Evolutionary conservation across 2,329 filamentous ascomycete genomes (phyloP).

Genomic region (Diaporthe eres): DNA sequence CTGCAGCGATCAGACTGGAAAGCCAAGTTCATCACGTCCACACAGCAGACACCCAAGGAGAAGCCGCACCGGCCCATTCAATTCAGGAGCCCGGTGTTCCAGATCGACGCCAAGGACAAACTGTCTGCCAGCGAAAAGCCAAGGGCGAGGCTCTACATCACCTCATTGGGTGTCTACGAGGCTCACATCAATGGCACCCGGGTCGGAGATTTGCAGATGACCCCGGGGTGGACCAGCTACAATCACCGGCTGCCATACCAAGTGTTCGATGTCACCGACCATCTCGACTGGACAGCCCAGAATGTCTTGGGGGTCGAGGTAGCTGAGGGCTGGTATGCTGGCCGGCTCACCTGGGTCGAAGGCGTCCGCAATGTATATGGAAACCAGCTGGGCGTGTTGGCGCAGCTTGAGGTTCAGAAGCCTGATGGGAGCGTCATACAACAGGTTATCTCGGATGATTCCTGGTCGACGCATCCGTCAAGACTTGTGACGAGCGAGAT

Average conservation of each 20-base stretch:
- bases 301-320: conserved; percentile 63
- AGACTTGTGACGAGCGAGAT: conserved; percentile 44
- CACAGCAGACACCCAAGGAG: conserved; percentile 4
- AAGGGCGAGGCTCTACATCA: conserved; percentile 45
- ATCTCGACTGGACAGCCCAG: conserved; percentile 48
- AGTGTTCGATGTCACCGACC: conserved; percentile 56
- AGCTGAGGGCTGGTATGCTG: conserved; percentile 67
- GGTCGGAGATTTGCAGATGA: conserved; percentile 51
- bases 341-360: conserved; percentile 52
- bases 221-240: conserved; percentile 62
- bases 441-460: conserved; percentile 48
- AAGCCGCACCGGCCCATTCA: conserved; percentile 24
- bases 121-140: background rate
- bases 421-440: conserved; percentile 42
- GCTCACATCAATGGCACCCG: conserved; percentile 55
- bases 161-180: conserved; percentile 55
- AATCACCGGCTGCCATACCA: conserved; percentile 59
- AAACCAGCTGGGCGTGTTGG: conserved; percentile 49
- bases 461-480: conserved; percentile 47
- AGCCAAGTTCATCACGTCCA: conserved; percentile 38
- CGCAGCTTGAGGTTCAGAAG: conserved; percentile 48
- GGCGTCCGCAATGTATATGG: conserved; percentile 51
- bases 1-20: conserved; percentile 38
- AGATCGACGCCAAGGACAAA: background rate
- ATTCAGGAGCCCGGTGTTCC: conserved; percentile 28